Base-by-base conservation (phyloP, 345 rosid genomes). In the Mercurialis annua region DNA sequence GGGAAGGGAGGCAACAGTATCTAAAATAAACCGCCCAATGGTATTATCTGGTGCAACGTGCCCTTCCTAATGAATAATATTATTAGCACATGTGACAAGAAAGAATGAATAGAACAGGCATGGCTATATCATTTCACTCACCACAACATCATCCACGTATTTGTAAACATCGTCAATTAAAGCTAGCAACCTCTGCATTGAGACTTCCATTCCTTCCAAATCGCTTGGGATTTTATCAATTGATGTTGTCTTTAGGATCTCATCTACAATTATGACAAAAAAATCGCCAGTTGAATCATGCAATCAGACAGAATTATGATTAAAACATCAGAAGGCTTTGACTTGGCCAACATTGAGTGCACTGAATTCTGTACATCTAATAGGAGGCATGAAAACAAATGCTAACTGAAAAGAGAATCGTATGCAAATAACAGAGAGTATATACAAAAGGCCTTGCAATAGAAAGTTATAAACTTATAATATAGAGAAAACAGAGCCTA, bases 131-230 rank as follows among this genome's bases (percentile, higher is more conserved):
- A 50, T 27, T 18, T 30, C 61, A 76, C 92, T 75, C 70, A 88
- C 99, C 92, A 87, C 97, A 33, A 92, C 93, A 72, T 87, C 78
- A 40, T 92, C 97, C 4, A 92, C 98, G 65, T 86, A 85, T 78
- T 85, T 85, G 83, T 84, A 73, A 58, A 90, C 83, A 64, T 84
- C 98, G 38, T 90, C 89, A 51, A 86, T 83, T 38, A 92, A 64
- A 72, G 85, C 79, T 65, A 88, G 69, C 14, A 92, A 81, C 50
- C 85, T 85, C 74, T 83, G 85, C 97, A 88, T 84, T 24, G 96
- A 80, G 66, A 84, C 78, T 81, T 92, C 98, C 99, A 95, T 92
- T 71, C 99, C 97, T 76, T 95, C 99, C 83, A 95, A 80, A 86
- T 90, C 99, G 69, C 71, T 84, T 18, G 99, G 99, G 47, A 95